Evolutionary conservation across 805 yeast species (phyloP), one percentile per base, ranked within the genome.

Genomic region (Starmerella gropengiesseri): DNA sequence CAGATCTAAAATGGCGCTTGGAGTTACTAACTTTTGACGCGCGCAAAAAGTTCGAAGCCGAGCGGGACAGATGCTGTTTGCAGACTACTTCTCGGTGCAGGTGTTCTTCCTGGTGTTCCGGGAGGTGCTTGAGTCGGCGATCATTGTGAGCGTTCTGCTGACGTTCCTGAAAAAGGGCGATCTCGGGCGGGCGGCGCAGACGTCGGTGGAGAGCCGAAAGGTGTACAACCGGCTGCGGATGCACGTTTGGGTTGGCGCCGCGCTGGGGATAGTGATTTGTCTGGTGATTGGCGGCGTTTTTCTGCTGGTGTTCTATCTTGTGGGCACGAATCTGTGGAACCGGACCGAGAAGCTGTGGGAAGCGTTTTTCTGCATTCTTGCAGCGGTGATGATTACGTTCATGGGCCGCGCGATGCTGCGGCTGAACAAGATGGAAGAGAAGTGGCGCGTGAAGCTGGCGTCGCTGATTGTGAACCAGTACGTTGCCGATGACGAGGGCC

Each of bases 71-170:
- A 48, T 49, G 52, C 30, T 41, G 37, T 52, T 55, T 37, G 41
- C 42, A 18, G 59, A 61, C 42, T 74, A 54, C 41, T 78, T 78
- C 58, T 75, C 75, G 58, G 78, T 75, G 33, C 78, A 76, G 59
- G 82, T 85, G 49, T 86, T 85, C 70, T 86, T 86, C 66, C 78
- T 86, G 56, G 91, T 83, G 43, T 79, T 86, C 62, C 78, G 95
- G 69, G 95, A 86, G 66, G 68, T 87, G 41, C 66, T 86, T 52
- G 95, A 86, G 67, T 94, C 95, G 12, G 81, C 83, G 41, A 72
- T 86, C 48, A 80, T 86, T 48, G 81, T 86, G 44, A 82, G 95
- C 18, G 94, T 86, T 35, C 67, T 86, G 49, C 69, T 86, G 46
- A 89, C 95, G 30, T 85, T 86, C 65, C 69, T 86, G 55, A 81